These are phyloP conservation scores for Blastocystis sp. DNA, from an alignment of 352 stramenopile genomes.

Conservation along the genomic window DNA sequence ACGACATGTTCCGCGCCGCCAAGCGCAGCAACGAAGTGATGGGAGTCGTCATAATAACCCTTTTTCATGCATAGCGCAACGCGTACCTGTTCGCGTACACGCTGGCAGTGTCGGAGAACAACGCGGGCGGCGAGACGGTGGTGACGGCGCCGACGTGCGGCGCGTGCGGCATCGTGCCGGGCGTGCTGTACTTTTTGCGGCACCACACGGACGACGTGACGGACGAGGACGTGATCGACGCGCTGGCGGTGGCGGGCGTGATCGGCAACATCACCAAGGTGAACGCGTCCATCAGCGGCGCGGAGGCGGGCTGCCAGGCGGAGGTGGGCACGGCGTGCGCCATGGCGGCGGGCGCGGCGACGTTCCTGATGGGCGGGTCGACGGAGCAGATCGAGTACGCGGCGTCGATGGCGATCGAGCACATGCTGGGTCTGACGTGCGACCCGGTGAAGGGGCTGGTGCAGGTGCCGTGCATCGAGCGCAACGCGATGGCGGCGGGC, in stretches of 20 bases:
- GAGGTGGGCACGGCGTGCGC: conserved; percentile 71
- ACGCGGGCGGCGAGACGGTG: conserved; percentile 69
- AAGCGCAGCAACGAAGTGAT: conserved; percentile 60
- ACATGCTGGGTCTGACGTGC: conserved; percentile 71
- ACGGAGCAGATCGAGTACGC: conserved; percentile 71
- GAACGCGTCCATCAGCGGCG: conserved; percentile 71
- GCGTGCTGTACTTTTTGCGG: conserved; percentile 70
- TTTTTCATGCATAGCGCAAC: too few relatives aligned
- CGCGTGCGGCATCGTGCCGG: conserved; percentile 70
- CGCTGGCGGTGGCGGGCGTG: conserved; percentile 68
- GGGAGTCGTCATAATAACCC: too few relatives aligned
- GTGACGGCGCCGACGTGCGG: conserved; percentile 71
- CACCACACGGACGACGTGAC: conserved; percentile 57
- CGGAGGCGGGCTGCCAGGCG: conserved; percentile 71
- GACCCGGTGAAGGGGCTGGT: conserved; percentile 71
- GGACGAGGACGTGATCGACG: conserved; percentile 70
- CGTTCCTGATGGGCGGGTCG: conserved; percentile 69
- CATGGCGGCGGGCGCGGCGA: conserved; percentile 70
- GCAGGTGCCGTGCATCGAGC: conserved; percentile 72
- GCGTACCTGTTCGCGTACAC: conserved; percentile 71
- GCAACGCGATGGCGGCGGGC: conserved; percentile 71
- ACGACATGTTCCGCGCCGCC: conserved; percentile 67
- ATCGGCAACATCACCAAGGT: conserved; percentile 71
- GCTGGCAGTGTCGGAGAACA: conserved; percentile 71
- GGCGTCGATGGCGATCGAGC: conserved; percentile 72